These are phyloP conservation scores for Solanum pimpinellifolium DNA, from an alignment of 257 asterid species.

Conservation along the genomic window DNA sequence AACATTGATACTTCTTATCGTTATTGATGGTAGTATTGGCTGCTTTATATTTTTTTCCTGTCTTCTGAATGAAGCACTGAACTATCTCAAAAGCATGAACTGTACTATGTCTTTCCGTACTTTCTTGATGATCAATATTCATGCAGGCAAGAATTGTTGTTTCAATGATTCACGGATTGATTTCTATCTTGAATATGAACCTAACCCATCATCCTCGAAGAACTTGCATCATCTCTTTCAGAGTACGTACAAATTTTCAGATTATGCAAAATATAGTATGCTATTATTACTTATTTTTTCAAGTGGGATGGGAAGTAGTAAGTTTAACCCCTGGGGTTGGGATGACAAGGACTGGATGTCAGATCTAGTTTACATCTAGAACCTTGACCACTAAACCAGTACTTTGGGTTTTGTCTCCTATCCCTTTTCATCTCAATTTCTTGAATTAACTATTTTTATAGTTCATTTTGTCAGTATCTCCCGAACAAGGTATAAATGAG, in stretches of 20 bases:
- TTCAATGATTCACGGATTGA: slow-evolving; percentile 76
- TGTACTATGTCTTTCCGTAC: background rate
- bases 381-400: background rate
- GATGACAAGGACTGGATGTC: background rate
- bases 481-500: background rate
- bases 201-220: slow-evolving; percentile 84
- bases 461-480: background rate
- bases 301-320: background rate
- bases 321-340: background rate
- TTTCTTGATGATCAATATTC: background rate
- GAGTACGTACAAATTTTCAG: slow-evolving; percentile 36
- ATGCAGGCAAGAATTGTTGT: slow-evolving; percentile 89
- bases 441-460: background rate
- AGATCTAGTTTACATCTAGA: background rate
- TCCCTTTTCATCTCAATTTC: background rate
- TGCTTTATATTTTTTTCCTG: slow-evolving; percentile 33
- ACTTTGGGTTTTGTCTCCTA: background rate
- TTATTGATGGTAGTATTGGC: background rate
- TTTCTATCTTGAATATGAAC: slow-evolving; percentile 79
- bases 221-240: slow-evolving; percentile 88
- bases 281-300: background rate
- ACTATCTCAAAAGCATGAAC: background rate
- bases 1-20: background rate
- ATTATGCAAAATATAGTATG: background rate
- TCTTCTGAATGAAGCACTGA: background rate